phyloP scores from a whole-genome alignment of 441 rosid genomes.

The Breynia disticha region DNA sequence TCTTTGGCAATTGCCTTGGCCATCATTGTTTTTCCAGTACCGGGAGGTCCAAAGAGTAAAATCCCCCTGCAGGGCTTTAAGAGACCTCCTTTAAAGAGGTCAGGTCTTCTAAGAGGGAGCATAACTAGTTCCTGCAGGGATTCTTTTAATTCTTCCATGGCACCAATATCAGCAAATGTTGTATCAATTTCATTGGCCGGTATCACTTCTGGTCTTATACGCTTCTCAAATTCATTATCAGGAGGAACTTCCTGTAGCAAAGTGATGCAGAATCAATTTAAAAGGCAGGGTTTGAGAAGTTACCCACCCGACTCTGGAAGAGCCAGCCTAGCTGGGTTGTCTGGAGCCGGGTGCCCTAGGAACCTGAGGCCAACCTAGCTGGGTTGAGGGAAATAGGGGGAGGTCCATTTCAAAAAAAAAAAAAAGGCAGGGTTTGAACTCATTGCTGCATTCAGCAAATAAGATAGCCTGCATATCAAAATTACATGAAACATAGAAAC shows the following conservation, averaged over 20 bases:
- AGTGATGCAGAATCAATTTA: neutral
- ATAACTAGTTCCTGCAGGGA: constrained; percentile 76
- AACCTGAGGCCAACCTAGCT: no score
- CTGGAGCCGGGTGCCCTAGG: no score
- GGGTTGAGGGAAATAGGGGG: no score
- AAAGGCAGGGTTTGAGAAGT: no score
- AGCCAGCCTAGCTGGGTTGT: no score
- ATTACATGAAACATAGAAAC: constrained; percentile 5
- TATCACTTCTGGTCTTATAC: constrained; percentile 71
- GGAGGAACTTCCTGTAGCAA: constrained; percentile 34
- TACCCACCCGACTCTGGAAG: no score
- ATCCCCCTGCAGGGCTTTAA: constrained; percentile 74
- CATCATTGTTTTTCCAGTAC: constrained; percentile 74
- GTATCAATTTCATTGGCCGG: constrained; percentile 54
- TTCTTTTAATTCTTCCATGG: constrained; percentile 62
- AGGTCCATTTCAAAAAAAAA: no score
- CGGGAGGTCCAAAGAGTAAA: constrained; percentile 71
- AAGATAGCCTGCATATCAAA: neutral
- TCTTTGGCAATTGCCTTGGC: constrained; percentile 76
- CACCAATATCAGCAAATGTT: constrained; percentile 59
- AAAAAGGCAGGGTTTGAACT: no score
- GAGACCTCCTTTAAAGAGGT: constrained; percentile 59
- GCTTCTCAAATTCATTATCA: constrained; percentile 70
- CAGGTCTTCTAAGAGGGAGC: constrained; percentile 74
- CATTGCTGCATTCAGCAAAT: no score